phyloP scores from a whole-genome alignment of 805 yeast genomes.

The Candida boleticola region DNA sequence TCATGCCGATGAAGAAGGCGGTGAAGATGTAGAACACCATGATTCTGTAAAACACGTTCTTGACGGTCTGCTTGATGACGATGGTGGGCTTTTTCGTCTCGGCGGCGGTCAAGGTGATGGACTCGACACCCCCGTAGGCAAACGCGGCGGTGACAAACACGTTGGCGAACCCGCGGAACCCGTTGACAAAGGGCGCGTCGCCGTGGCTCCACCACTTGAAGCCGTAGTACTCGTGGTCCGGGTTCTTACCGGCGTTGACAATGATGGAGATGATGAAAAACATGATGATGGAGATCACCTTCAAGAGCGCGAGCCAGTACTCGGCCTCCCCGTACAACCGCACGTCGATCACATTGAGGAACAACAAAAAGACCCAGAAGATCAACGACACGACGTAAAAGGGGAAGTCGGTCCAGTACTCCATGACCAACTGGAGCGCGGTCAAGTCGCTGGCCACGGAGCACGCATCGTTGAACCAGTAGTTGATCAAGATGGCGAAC shows the following conservation, averaged over 20 bases:
- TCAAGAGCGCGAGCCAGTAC: constrained; percentile 36
- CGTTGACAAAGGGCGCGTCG: constrained; percentile 53
- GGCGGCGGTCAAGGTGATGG: constrained; percentile 33
- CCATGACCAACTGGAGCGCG: constrained; percentile 45
- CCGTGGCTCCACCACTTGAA: constrained; percentile 44
- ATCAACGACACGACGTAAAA: constrained; percentile 52
- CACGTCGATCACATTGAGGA: constrained; percentile 39
- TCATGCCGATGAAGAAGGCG: constrained; percentile 41
- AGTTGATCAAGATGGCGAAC: constrained; percentile 48
- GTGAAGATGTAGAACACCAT: constrained; percentile 35
- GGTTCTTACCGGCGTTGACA: constrained; percentile 59
- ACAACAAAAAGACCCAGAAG: constrained; percentile 50
- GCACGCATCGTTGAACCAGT: constrained; percentile 52
- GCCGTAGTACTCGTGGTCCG: constrained; percentile 37
- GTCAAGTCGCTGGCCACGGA: constrained; percentile 48
- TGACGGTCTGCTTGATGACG: constrained; percentile 29
- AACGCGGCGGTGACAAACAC: constrained; percentile 52
- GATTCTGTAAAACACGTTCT: constrained; percentile 31
- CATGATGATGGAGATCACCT: constrained; percentile 52
- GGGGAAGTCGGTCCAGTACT: constrained; percentile 49
- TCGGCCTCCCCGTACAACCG: constrained; percentile 42
- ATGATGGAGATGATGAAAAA: constrained; percentile 56
- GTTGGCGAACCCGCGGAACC: constrained; percentile 51
- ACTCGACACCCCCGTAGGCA: constrained; percentile 51
- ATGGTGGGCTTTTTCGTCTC: constrained; percentile 31